These are phyloP conservation scores for Quillaja saponaria DNA, from an alignment of 306 rosid genomes.

Conservation along the genomic window DNA sequence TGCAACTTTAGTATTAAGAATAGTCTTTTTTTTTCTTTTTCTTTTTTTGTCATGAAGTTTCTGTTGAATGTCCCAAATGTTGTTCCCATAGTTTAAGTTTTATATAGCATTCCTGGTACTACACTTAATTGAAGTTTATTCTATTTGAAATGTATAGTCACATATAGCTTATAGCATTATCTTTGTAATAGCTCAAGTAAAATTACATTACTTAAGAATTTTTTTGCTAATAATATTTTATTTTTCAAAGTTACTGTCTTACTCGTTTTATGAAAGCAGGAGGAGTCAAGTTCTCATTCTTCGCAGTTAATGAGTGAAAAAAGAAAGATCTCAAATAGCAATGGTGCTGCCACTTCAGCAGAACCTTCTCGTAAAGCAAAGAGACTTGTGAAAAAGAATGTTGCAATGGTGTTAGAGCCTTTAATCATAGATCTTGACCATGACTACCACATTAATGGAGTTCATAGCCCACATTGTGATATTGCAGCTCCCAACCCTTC, in stretches of 20 bases:
- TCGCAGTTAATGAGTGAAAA: constrained; percentile 47
- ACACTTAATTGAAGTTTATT: constrained; percentile 3
- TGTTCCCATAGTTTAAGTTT: no score
- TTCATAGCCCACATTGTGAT: constrained; percentile 26
- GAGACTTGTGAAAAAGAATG: constrained; percentile 41
- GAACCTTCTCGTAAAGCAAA: constrained; percentile 54
- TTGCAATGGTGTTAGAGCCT: constrained; percentile 29
- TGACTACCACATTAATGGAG: constrained; percentile 32
- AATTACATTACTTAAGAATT: constrained; percentile 9
- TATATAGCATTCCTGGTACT: no score
- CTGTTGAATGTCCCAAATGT: no score
- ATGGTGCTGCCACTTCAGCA: constrained; percentile 27
- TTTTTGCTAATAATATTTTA: constrained; percentile 15
- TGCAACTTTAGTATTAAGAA: no score
- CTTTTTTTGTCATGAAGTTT: no score
- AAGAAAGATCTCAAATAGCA: constrained; percentile 39
- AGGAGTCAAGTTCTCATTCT: constrained; percentile 44
- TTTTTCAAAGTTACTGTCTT: constrained; percentile 6
- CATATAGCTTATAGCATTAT: background rate
- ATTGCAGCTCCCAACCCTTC: constrained; percentile 39
- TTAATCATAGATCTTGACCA: constrained; percentile 35
- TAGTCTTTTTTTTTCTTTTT: no score
- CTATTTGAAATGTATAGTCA: background rate
- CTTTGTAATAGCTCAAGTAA: constrained; percentile 12
- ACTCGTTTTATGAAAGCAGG: constrained; percentile 31